Evolutionary conservation across 352 stramenopile genomes (phyloP).

Genomic region (Globisporangium spiculum): DNA sequence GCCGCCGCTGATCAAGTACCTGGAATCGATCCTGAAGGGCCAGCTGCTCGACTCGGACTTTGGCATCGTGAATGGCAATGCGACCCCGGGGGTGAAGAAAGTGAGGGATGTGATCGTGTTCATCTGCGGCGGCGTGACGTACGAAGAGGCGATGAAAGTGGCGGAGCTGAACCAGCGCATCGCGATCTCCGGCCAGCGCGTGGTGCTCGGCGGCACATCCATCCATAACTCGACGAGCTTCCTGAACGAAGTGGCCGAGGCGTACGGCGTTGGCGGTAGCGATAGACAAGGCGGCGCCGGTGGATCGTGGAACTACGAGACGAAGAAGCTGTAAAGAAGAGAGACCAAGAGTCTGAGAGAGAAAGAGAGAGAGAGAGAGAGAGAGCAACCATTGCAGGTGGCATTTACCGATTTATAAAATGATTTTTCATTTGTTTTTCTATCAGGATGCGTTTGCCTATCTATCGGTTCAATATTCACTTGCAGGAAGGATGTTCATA

Average conservation of each 20-base stretch:
- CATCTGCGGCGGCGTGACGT: slow-evolving; percentile 97
- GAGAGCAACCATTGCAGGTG: neutral
- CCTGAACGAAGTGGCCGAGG: slow-evolving; percentile 88
- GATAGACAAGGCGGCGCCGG: slow-evolving; percentile 9
- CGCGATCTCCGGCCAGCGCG: slow-evolving; percentile 71
- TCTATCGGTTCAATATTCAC: neutral
- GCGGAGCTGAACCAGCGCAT: slow-evolving; percentile 94
- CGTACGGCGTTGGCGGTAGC: slow-evolving; percentile 42
- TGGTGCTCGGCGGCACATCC: slow-evolving; percentile 94
- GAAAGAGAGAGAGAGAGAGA: neutral
- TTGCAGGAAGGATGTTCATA: too few relatives aligned
- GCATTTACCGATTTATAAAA: slow-evolving; percentile 12
- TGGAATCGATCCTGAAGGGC: slow-evolving; percentile 84
- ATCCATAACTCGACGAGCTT: slow-evolving; percentile 98
- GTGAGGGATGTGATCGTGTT: slow-evolving; percentile 98
- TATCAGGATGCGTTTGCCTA: neutral
- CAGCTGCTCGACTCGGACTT: slow-evolving; percentile 77
- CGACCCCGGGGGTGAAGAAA: slow-evolving; percentile 94
- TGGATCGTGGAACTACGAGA: slow-evolving; percentile 50
- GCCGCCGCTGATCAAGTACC: slow-evolving; percentile 93
- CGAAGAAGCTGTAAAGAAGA: slow-evolving; percentile 49
- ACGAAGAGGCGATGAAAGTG: slow-evolving; percentile 98
- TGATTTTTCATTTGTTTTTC: slow-evolving; percentile 7
- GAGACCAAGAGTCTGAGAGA: neutral
- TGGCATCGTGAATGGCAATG: slow-evolving; percentile 97